Base-by-base conservation (phyloP, 2,329 filamentous ascomycete species). In the Pseudogymnoascus sp. region DNA sequence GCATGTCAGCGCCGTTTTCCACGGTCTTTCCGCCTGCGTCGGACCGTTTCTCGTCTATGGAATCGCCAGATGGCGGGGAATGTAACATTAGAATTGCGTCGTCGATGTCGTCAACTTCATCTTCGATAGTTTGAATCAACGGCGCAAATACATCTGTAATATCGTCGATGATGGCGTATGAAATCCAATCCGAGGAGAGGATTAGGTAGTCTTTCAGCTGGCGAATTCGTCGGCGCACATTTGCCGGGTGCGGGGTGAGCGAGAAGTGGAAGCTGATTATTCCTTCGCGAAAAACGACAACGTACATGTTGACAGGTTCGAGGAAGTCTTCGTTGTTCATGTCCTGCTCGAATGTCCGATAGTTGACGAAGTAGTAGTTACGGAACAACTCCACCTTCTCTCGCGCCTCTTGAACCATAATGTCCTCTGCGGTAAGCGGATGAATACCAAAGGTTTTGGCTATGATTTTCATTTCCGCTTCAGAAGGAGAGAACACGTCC, bases 341-440 rank as follows among this genome's bases (percentile, higher is more conserved):
- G 73, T 99, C 95, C 75, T 98, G 95, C 74, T 99, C 95, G 73
- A 99, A 99, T 0, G 92, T 96, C 14, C 95, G 90, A 76, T 99
- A 99, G 75, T 96, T 98, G 78, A 99, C 91, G 72, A 99, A 97
- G 76, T 99, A 99, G 78, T 99, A 99, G 74, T 96, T 90, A 36
- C 91, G 88, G 80, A 99, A 99, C 0, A 99, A 82, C 75, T 99
- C 95, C 0, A 99, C 95, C 78, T 99, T 99, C 74, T 99, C 95
- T 21, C 95, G 93, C 43, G 93, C 90, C 78, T 99, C 95, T 75
- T 98, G 92, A 80, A 97, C 88, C 83, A 98, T 89, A 71, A 99
- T 97, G 74, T 99, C 95, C 76, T 99, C 95, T 1, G 92, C 89
- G 0, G 95, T 99, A 65, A 99, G 79, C 0, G 95, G 93, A 77